Evolutionary conservation across 2,329 filamentous ascomycete genomes (phyloP).

Genomic region (Aspergillus vadensis): DNA sequence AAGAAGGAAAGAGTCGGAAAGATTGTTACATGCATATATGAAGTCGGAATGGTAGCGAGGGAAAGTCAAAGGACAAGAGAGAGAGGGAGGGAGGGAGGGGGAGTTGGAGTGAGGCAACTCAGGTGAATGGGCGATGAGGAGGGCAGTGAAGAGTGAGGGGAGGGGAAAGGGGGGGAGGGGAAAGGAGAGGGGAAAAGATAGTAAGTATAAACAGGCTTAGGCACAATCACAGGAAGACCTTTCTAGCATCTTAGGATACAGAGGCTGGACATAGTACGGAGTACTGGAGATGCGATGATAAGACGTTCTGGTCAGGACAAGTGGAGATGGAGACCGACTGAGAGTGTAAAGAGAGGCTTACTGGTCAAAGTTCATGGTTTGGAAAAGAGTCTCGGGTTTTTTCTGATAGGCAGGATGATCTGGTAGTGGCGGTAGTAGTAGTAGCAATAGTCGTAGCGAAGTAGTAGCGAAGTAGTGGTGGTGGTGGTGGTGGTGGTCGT

Average conservation of each 20-base stretch:
- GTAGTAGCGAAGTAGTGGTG: neutral
- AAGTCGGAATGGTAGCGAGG: slow-evolving; percentile 17
- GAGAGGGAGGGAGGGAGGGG: slow-evolving; percentile 7
- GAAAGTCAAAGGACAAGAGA: slow-evolving; percentile 11
- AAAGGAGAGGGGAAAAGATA: slow-evolving; percentile 10
- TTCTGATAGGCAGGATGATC: slow-evolving; percentile 5
- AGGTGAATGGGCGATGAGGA: slow-evolving; percentile 4
- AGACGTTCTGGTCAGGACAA: slow-evolving; percentile 23
- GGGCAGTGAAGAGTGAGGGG: neutral
- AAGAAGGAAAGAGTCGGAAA: slow-evolving; percentile 17
- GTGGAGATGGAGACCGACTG: slow-evolving; percentile 18
- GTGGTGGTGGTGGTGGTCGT: no score
- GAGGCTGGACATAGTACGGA: slow-evolving; percentile 26
- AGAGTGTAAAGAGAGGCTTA: slow-evolving; percentile 23
- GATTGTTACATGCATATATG: slow-evolving; percentile 25
- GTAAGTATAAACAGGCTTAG: slow-evolving; percentile 29
- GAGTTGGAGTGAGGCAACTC: neutral
- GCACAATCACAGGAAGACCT: slow-evolving; percentile 26
- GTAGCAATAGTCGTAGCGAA: neutral
- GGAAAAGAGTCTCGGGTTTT: slow-evolving; percentile 8
- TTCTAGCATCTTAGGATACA: slow-evolving; percentile 24
- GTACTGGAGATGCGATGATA: slow-evolving; percentile 23
- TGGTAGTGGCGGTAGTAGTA: neutral
- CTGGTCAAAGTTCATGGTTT: slow-evolving; percentile 27
- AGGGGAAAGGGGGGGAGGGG: neutral